These are phyloP conservation scores for Pontederia paniculata DNA, from an alignment of 176 grass and related monocot genomes.

Conservation along the genomic window DNA sequence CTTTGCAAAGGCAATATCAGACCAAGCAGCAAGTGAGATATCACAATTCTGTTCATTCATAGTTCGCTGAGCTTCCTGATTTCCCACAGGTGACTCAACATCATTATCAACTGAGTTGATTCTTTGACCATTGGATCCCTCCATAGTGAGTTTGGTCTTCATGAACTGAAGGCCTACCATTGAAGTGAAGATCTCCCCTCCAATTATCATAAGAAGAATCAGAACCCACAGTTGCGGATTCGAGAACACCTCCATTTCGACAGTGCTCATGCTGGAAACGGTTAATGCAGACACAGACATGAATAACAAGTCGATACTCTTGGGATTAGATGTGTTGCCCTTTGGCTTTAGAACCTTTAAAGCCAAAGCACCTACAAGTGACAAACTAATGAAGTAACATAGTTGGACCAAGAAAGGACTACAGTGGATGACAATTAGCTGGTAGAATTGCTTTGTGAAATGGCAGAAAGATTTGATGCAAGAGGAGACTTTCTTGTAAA, in stretches of 20 bases:
- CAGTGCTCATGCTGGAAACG: constrained; percentile 62
- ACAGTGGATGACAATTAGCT: constrained; percentile 28
- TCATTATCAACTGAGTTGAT: constrained; percentile 16
- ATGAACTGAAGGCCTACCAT: constrained; percentile 46
- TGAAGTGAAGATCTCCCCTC: constrained; percentile 65
- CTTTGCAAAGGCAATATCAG: not conserved
- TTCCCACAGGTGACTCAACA: constrained; percentile 15
- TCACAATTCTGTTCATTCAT: too few relatives aligned
- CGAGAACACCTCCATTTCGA: constrained; percentile 79
- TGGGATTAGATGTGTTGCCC: constrained; percentile 11
- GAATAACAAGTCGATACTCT: constrained; percentile 44
- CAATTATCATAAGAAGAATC: constrained; percentile 49
- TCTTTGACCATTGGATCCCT: constrained; percentile 17
- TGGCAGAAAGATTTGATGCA: constrained; percentile 20
- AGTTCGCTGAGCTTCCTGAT: too few relatives aligned
- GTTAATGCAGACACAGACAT: constrained; percentile 49
- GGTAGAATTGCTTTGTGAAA: constrained; percentile 23
- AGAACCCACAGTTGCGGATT: constrained; percentile 44
- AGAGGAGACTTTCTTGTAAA: constrained; percentile 23
- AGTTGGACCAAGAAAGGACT: constrained; percentile 31
- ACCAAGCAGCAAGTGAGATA: not conserved
- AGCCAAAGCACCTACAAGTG: constrained; percentile 39
- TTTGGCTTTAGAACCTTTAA: constrained; percentile 38
- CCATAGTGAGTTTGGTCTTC: constrained; percentile 22
- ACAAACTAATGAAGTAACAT: constrained; percentile 40